phyloP scores from a whole-genome alignment of 179 eudicot genomes.

The Gypsophila paniculata region DNA sequence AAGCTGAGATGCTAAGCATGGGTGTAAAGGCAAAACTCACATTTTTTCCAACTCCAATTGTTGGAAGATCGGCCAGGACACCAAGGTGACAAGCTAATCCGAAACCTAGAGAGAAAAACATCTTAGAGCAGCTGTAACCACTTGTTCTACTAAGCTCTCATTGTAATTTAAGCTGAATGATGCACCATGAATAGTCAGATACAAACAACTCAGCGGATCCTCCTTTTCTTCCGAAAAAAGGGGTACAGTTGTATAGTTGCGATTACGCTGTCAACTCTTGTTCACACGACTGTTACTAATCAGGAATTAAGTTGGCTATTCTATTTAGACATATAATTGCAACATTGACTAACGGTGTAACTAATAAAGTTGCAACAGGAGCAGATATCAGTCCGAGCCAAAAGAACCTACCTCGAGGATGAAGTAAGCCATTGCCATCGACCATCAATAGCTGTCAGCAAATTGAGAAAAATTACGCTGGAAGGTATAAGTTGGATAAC shows the following conservation, averaged over 20 bases:
- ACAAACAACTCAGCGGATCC: too few species aligned
- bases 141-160: neutral
- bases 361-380: too few species aligned
- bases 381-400: too few species aligned
- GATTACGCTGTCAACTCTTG: too few species aligned
- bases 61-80: conserved; percentile 73
- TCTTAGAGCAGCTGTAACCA: conserved; percentile 13
- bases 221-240: too few species aligned
- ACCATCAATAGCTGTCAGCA: conserved; percentile 75
- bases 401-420: conserved; percentile 77
- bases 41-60: conserved; percentile 87
- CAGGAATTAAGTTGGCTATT: too few species aligned
- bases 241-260: too few species aligned
- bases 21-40: conserved; percentile 42
- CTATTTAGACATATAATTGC: too few species aligned
- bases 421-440: conserved; percentile 96
- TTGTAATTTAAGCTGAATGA: neutral
- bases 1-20: neutral
- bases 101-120: conserved; percentile 51
- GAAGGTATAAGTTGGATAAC: neutral
- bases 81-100: conserved; percentile 98
- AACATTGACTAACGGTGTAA: too few species aligned
- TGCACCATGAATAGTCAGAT: neutral
- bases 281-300: too few species aligned
- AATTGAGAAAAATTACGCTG: neutral